Percentiles rank a stretch among this genome's conserved stretches.
These are phyloP conservation scores for Penicillium robsamsonii DNA, from an alignment of 495 filamentous ascomycete species.

Conservation along the genomic window DNA sequence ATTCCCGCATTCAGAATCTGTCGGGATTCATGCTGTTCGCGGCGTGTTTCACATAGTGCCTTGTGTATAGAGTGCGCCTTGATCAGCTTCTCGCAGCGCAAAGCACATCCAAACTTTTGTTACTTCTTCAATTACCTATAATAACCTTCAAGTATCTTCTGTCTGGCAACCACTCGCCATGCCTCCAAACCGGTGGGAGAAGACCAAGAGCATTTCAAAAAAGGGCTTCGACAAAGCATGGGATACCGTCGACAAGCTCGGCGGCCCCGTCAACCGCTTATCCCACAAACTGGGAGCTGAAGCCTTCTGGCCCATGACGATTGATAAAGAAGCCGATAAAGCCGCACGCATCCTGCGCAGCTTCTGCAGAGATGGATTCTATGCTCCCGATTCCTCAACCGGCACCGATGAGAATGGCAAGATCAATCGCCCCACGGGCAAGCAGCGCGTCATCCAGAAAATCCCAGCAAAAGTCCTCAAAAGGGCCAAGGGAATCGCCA, in stretches of 20 bases:
- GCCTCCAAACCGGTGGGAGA: conserved; percentile 38
- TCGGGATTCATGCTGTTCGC: conserved; percentile 20
- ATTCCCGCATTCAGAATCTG: conserved; percentile 22
- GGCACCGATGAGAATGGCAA: conserved; percentile 35
- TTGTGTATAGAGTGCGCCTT: conserved; percentile 17
- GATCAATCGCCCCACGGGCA: conserved; percentile 58
- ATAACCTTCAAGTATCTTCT: neutral
- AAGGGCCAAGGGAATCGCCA: conserved; percentile 80
- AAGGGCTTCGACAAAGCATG: conserved; percentile 57
- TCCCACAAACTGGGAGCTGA: conserved; percentile 73
- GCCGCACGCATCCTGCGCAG: conserved; percentile 75
- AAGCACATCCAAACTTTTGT: neutral
- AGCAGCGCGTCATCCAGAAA: conserved; percentile 72
- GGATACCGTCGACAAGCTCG: conserved; percentile 51
- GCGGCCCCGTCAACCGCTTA: conserved; percentile 69
- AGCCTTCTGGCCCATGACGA: conserved; percentile 76
- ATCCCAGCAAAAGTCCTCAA: conserved; percentile 80
- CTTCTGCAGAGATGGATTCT: conserved; percentile 76
- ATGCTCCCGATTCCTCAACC: conserved; percentile 38
- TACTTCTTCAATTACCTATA: neutral
- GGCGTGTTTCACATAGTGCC: conserved; percentile 19
- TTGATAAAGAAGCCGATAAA: conserved; percentile 82
- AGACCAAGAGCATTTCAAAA: conserved; percentile 46
- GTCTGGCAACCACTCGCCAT: conserved; percentile 20
- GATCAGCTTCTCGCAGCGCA: neutral